Base-by-base conservation (phyloP, 306 rosid genomes). In the Betula pendula region DNA sequence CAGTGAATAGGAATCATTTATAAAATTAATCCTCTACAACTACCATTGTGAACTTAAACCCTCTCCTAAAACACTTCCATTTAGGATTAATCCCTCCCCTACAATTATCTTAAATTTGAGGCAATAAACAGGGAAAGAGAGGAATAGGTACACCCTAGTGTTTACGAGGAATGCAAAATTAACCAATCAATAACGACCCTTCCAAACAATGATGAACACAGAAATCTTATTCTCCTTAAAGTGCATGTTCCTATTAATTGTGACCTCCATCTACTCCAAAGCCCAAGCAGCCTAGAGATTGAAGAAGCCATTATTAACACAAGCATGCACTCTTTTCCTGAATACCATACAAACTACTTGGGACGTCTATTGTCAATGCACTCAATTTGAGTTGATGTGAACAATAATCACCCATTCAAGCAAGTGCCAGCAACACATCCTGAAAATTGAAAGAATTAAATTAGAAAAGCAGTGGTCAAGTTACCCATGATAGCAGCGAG, bases 401-500 rank as follows among this genome's bases (percentile, higher is more conserved):
- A 65, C 25, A 33, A 4, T 19, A 65, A 68, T 77, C 74, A 77
- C 24, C 68, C 70, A 73, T 38, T 65, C 48, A 47, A 58, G 22
- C 42, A 75, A 52, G 13, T 48, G 35, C 11, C 31, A 51, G 10
- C 68, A 53, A 53, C 24, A 84, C 27, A 40, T 72, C 22, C 63
- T 45, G 38, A 49, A 69, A 45, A 50, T 59, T 44, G 14, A 73
- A 67, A 56, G 29, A 45, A 45, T 8, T 48, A 45, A 27, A 3
- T 45, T 65, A 72, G 42, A 40, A 31, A 72, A 77, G 73, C 67
- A 59, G 75, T 43, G 73, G 53, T 70, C 70, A 82, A 80, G 85
- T 72, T 79, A 92, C 98, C 99, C 99, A 92, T 96, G 58, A 92
- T 92, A 81, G 99, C 99, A 80, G 99, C 99, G 73, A 96, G 96